Base-by-base conservation (phyloP, 768 basidiomycete genomes). In the Phallus indusiatus region DNA sequence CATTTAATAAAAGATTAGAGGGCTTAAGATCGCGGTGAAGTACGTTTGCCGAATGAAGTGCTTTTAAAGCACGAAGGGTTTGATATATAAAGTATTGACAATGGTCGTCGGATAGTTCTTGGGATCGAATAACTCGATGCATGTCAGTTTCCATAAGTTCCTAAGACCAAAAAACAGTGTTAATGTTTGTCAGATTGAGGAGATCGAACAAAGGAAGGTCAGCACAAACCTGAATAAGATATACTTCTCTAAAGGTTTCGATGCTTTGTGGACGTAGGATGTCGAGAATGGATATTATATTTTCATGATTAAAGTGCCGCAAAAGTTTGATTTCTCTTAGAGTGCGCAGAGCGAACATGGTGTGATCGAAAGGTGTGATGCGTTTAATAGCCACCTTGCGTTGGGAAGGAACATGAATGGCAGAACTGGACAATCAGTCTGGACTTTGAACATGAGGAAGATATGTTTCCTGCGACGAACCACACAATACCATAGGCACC, bases 41-140 rank as follows among this genome's bases (percentile, higher is more conserved):
- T 55, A 98, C 93, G 67, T 97, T 90, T 20, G 94, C 94, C 0
- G 90, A 90, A 68, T 97, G 94, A 1, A 97, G 80, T 0, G 94
- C 94, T 70, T 99, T 99, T 63, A 99, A 74, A 0, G 93, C 95
- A 47, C 95, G 82, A 1, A 96, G 80, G 0, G 93, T 93, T 84
- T 90, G 95, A 71, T 99, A 99, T 64, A 95, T 86, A 69, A 99
- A 97, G 71, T 99, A 99, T 72, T 98, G 93, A 65, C 85, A 87
- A 69, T 97, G 94, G 68, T 97, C 94, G 68, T 98, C 95, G 60
- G 86, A 88, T 47, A 99, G 78, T 60, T 89, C 83, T 72, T 98
- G 95, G 0, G 96, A 95, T 22, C 91, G 80, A 65, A 99, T 97
- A 51, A 99, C 96, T 56, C 95, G 85, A 69, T 98, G 94, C 64